Conservation (phyloP, 2,329 filamentous ascomycete species). For the Apiospora phragmitis region DNA sequence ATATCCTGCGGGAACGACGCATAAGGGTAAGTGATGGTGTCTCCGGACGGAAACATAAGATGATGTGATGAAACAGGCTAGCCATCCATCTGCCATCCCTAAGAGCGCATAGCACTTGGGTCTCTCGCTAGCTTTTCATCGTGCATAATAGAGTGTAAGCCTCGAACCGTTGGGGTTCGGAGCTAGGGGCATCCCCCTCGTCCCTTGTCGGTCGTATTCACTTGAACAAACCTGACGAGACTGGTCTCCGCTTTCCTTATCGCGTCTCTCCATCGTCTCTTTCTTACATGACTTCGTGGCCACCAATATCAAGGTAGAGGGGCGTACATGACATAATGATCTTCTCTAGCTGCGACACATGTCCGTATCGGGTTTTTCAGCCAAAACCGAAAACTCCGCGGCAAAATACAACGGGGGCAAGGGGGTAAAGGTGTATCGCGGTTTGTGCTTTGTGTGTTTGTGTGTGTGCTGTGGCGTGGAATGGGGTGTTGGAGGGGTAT, state of each 20-base stretch:
- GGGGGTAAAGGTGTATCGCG: slow-evolving; percentile 17
- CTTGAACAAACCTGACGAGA: slow-evolving; percentile 25
- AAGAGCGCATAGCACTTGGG: background rate
- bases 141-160: background rate
- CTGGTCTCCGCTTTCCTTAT: slow-evolving; percentile 17
- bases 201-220: slow-evolving; percentile 21
- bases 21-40: background rate
- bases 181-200: background rate
- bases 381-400: slow-evolving; percentile 36
- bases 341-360: slow-evolving; percentile 34
- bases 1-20: background rate
- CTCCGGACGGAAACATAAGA: background rate
- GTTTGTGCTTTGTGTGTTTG: slow-evolving; percentile 22
- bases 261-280: slow-evolving; percentile 21
- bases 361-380: slow-evolving; percentile 30
- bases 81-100: slow-evolving; percentile 1
- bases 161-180: background rate
- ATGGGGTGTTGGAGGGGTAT: slow-evolving; percentile 26
- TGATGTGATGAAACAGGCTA: background rate
- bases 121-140: background rate
- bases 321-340: slow-evolving; percentile 35
- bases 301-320: slow-evolving; percentile 23
- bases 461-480: slow-evolving; percentile 20
- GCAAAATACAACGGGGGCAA: slow-evolving; percentile 23
- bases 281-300: slow-evolving; percentile 39